Conservation (phyloP, 1,284 basidiomycete genomes). For the Trichosporon coremiiforme region DNA sequence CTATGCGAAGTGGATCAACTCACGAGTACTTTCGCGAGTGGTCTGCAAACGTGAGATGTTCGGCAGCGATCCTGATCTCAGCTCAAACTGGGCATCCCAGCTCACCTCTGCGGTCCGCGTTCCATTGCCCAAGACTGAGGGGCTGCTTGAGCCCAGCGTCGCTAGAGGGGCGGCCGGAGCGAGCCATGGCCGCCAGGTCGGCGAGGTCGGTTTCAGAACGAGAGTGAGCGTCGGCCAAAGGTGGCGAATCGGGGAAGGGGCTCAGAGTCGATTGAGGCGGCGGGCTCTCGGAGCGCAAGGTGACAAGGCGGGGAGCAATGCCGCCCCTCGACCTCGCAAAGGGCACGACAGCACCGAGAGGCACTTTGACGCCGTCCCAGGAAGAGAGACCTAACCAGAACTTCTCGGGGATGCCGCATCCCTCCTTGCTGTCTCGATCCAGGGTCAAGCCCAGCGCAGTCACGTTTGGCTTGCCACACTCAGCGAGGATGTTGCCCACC, state of each 20-base stretch:
- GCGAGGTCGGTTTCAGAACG: conserved; percentile 7
- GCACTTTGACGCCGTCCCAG: conserved; percentile 32
- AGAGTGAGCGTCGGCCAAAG: neutral
- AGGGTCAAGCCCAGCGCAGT: conserved; percentile 36
- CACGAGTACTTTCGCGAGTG: neutral
- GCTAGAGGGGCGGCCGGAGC: neutral
- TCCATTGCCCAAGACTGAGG: neutral
- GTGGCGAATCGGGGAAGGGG: neutral
- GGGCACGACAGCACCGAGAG: conserved; percentile 26
- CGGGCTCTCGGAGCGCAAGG: neutral
- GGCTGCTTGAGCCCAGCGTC: neutral
- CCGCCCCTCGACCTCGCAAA: neutral
- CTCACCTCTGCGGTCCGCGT: conserved; percentile 1
- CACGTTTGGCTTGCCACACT: conserved; percentile 35
- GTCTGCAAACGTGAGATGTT: conserved; percentile 6
- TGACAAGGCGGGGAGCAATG: neutral
- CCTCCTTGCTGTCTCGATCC: conserved; percentile 37
- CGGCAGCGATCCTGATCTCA: conserved; percentile 16
- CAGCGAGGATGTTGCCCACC: conserved; percentile 43
- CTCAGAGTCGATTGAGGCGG: neutral
- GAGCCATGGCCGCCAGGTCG: neutral
- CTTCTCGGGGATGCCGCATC: conserved; percentile 51
- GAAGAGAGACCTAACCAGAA: conserved; percentile 33
- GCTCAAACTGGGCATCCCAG: neutral
- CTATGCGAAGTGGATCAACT: neutral